phyloP scores from a whole-genome alignment of 208 protist species.

The Leishmania arabica region DNA sequence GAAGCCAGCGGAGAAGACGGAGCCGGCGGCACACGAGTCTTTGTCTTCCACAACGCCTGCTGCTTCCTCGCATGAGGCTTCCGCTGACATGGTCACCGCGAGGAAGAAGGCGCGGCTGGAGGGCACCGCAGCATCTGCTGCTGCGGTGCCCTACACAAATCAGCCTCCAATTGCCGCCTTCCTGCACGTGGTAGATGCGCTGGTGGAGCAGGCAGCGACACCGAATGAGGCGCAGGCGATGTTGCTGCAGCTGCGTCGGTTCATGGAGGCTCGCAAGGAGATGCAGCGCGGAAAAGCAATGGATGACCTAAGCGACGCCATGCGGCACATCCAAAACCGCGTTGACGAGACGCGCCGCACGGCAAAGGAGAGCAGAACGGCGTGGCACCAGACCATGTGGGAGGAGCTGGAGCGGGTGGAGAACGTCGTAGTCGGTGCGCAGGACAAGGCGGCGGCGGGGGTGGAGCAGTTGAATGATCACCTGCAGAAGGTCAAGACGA shows the following conservation, averaged over 20 bases:
- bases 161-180: constrained; percentile 29
- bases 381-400: constrained; percentile 39
- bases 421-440: constrained; percentile 41
- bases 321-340: constrained; percentile 61
- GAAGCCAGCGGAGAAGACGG: neutral
- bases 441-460: constrained; percentile 52
- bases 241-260: constrained; percentile 58
- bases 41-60: neutral
- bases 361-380: constrained; percentile 36
- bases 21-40: neutral
- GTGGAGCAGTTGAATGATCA: constrained; percentile 79
- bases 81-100: constrained; percentile 4
- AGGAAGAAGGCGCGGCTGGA: constrained; percentile 38
- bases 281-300: constrained; percentile 40
- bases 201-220: constrained; percentile 25
- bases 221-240: constrained; percentile 47
- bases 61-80: neutral
- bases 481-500: constrained; percentile 62
- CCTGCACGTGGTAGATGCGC: constrained; percentile 43
- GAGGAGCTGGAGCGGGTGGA: constrained; percentile 57
- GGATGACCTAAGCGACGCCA: constrained; percentile 47
- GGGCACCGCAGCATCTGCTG: constrained; percentile 15
- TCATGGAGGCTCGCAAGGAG: constrained; percentile 64
- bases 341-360: constrained; percentile 65
- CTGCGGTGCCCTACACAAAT: neutral